phyloP scores from a whole-genome alignment of 495 filamentous ascomycete genomes.

The Penicillium alfredii region DNA sequence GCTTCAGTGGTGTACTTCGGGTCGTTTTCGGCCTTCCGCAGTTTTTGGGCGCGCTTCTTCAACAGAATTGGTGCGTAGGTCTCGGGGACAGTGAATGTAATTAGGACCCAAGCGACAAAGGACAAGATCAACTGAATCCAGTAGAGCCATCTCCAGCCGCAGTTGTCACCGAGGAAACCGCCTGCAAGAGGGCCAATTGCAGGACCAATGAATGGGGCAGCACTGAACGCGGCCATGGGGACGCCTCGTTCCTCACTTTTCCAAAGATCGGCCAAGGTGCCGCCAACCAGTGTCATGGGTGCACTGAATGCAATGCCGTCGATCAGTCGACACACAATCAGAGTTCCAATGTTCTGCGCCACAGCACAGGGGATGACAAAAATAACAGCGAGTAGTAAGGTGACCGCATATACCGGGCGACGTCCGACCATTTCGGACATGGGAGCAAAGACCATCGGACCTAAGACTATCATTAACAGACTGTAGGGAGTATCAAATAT shows the following conservation, averaged over 20 bases:
- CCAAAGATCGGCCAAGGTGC: constrained; percentile 77
- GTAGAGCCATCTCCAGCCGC: constrained; percentile 80
- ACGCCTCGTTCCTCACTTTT: constrained; percentile 74
- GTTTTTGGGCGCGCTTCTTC: constrained; percentile 55
- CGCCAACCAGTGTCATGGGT: constrained; percentile 78
- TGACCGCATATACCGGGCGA: constrained; percentile 53
- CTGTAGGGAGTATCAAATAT: background rate
- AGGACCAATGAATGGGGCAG: constrained; percentile 72
- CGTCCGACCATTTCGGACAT: constrained; percentile 67
- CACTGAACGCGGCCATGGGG: constrained; percentile 80
- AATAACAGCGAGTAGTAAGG: constrained; percentile 58
- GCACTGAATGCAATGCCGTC: constrained; percentile 79
- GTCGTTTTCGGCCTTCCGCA: constrained; percentile 62
- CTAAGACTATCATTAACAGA: constrained; percentile 25
- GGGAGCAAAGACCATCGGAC: constrained; percentile 77
- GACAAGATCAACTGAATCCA: constrained; percentile 73
- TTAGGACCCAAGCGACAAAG: constrained; percentile 58
- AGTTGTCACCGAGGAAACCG: constrained; percentile 62
- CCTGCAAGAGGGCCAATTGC: constrained; percentile 68
- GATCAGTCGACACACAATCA: constrained; percentile 66
- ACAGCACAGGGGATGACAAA: constrained; percentile 77
- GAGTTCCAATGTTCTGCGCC: constrained; percentile 64
- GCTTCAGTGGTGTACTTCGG: constrained; percentile 61
- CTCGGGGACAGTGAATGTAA: constrained; percentile 76
- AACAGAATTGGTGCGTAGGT: constrained; percentile 73